Evolutionary conservation across 2,329 filamentous ascomycete genomes (phyloP), one percentile per base, ranked within the genome.

Genomic region (Pezizomycotina sp.): DNA sequence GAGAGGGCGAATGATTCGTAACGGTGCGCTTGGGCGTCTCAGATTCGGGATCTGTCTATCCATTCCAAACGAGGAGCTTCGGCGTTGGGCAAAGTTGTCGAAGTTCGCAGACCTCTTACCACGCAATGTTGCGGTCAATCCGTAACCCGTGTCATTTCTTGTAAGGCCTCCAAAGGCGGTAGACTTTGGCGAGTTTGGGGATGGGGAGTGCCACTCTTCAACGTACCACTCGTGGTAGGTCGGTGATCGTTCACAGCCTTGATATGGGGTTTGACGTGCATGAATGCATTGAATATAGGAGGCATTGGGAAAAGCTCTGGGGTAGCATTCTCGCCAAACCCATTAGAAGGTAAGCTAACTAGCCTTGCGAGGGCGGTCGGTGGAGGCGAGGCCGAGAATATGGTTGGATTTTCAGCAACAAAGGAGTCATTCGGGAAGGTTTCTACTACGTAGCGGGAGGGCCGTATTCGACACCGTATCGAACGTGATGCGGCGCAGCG

Each of bases 101-200:
- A 95, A 92, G 55, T 93, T 82, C 1, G 80, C 84, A 3, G 89
- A 95, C 33, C 86, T 72, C 62, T 95, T 98, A 59, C 95, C 89
- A 20, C 83, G 74, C 38, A 98, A 63, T 4, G 81, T 92, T 12
- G 79, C 73, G 45, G 84, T 76, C 37, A 92, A 63, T 22, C 81
- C 79, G 56, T 89, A 91, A 2, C 82, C 86, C 4, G 86, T 93
- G 54, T 98, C 89, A 52, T 77, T 91, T 10, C 83, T 70, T 4
- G 45, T 40, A 4, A 43, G 39, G 10, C 42, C 42, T n/a, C 42
- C 41, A 13, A 48, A 43, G 9, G 47, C 38, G 29, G 45, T 41
- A n/a, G 46, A 50, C 20, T 56, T 39, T 56, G 53, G 48, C 18
- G 50, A 58, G 46, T 61, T 60, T 1, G 71, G 67, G 2, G 69